Percentiles rank a stretch among this genome's conserved stretches.
Evolutionary conservation across 2,329 filamentous ascomycete species (phyloP).

Genomic region (Arthrobotrys entomopaga): DNA sequence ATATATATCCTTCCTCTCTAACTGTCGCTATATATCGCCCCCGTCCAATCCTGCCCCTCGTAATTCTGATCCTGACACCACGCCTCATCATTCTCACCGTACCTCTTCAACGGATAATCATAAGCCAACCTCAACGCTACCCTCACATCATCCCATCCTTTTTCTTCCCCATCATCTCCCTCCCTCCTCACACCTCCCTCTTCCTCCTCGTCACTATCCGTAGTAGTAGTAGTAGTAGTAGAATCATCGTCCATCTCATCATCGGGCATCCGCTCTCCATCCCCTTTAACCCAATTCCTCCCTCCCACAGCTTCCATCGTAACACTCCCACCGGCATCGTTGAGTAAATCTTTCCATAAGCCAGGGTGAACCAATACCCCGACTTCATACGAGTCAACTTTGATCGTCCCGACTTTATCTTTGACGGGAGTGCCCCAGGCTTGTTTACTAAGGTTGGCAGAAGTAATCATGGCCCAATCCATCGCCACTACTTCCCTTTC

Average conservation of each 20-base stretch:
- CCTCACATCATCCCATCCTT: constrained; percentile 60
- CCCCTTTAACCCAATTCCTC: constrained; percentile 38
- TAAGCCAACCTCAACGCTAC: constrained; percentile 86
- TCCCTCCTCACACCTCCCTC: constrained; percentile 70
- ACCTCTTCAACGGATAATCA: constrained; percentile 76
- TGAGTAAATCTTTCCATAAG: constrained; percentile 65
- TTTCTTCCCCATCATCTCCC: constrained; percentile 57
- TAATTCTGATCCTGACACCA: constrained; percentile 66
- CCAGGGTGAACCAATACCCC: constrained; percentile 85
- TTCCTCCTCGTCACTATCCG: constrained; percentile 59
- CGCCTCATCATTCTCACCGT: constrained; percentile 72
- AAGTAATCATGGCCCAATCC: constrained; percentile 85
- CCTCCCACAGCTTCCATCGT: constrained; percentile 27
- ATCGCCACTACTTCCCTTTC: constrained; percentile 21
- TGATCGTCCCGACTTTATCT: constrained; percentile 57
- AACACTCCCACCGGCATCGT: constrained; percentile 59
- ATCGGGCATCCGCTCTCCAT: not conserved
- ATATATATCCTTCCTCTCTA: constrained; percentile 16
- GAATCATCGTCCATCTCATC: not conserved
- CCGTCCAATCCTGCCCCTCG: constrained; percentile 55
- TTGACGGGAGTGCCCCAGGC: constrained; percentile 76
- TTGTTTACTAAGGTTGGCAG: constrained; percentile 90
- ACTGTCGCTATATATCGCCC: constrained; percentile 51
- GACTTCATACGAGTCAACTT: constrained; percentile 83
- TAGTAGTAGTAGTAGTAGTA: not conserved